Conservation (phyloP, 1,284 basidiomycete species). For the Ceratobasidium sp. region DNA sequence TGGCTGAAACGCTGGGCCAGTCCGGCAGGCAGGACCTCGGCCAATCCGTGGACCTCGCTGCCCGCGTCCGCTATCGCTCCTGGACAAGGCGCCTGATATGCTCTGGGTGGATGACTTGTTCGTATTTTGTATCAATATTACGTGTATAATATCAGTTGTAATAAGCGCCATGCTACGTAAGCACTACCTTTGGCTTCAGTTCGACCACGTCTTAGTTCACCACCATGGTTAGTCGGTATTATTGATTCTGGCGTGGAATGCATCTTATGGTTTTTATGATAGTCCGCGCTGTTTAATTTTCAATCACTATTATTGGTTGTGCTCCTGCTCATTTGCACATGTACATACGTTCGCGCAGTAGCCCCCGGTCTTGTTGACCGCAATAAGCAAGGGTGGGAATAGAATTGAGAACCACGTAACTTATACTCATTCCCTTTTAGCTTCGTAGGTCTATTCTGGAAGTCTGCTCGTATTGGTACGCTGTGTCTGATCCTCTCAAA, state of each 20-base stretch:
- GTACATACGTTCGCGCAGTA: slow-evolving; percentile 91
- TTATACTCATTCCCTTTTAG: slow-evolving; percentile 52
- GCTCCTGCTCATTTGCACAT: slow-evolving; percentile 93
- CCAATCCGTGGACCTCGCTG: slow-evolving; percentile 16
- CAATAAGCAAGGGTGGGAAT: slow-evolving; percentile 88
- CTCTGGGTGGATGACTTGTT: background rate
- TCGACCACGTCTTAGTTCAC: background rate
- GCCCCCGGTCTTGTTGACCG: slow-evolving; percentile 89
- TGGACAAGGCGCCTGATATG: slow-evolving; percentile 5
- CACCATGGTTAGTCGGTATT: slow-evolving; percentile 1
- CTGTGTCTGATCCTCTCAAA: slow-evolving; percentile 49
- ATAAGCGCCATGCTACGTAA: slow-evolving; percentile 13
- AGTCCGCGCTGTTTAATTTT: slow-evolving; percentile 99
- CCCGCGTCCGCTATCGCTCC: slow-evolving; percentile 14
- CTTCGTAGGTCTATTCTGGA: slow-evolving; percentile 90
- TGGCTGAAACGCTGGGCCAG: background rate
- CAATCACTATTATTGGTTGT: slow-evolving; percentile 93
- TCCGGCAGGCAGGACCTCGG: background rate
- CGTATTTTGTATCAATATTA: slow-evolving; percentile 23
- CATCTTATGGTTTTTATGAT: slow-evolving; percentile 16
- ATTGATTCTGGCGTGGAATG: background rate
- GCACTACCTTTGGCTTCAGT: background rate
- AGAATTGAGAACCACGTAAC: background rate
- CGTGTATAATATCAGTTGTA: slow-evolving; percentile 1
- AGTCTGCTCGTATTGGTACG: slow-evolving; percentile 89